phyloP scores from a whole-genome alignment of 345 rosid species.

The Draba incana region DNA sequence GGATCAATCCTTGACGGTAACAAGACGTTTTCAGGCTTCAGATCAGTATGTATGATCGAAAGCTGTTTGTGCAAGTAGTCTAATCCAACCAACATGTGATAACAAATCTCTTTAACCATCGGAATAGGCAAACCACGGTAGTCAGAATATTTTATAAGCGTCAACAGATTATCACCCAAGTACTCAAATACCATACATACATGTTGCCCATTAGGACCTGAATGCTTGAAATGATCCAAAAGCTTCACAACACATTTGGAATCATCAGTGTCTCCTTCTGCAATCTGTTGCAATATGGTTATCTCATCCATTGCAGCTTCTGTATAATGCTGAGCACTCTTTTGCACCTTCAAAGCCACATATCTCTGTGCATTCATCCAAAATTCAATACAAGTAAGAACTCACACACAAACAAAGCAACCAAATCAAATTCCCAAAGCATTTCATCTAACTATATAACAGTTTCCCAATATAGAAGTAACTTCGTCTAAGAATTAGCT shows the following conservation, averaged over 20 bases:
- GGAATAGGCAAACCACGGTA: slow-evolving; percentile 73
- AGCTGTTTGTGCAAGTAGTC: slow-evolving; percentile 88
- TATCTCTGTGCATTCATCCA: slow-evolving; percentile 56
- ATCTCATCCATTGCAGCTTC: slow-evolving; percentile 99
- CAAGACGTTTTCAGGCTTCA: slow-evolving; percentile 92
- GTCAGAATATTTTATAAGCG: slow-evolving; percentile 83
- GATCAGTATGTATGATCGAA: slow-evolving; percentile 87
- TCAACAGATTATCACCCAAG: slow-evolving; percentile 87
- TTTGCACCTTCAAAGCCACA: slow-evolving; percentile 93
- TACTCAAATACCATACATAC: slow-evolving; percentile 95
- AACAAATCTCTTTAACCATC: slow-evolving; percentile 76
- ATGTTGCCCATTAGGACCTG: slow-evolving; percentile 91
- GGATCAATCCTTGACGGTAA: slow-evolving; percentile 79
- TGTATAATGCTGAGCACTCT: slow-evolving; percentile 91
- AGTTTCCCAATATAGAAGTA: not conserved
- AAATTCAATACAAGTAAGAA: slow-evolving; percentile 43
- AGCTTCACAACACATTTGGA: slow-evolving; percentile 84
- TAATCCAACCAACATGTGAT: slow-evolving; percentile 71
- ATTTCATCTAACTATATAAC: not conserved
- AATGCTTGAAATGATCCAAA: slow-evolving; percentile 86
- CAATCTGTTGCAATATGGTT: slow-evolving; percentile 80
- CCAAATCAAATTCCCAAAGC: not conserved
- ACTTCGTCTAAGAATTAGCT: not conserved
- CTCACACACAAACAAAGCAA: slow-evolving; percentile 1
- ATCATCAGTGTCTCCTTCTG: slow-evolving; percentile 77